phyloP scores from a whole-genome alignment of 306 rosid species.

The Glycine latifolia region DNA sequence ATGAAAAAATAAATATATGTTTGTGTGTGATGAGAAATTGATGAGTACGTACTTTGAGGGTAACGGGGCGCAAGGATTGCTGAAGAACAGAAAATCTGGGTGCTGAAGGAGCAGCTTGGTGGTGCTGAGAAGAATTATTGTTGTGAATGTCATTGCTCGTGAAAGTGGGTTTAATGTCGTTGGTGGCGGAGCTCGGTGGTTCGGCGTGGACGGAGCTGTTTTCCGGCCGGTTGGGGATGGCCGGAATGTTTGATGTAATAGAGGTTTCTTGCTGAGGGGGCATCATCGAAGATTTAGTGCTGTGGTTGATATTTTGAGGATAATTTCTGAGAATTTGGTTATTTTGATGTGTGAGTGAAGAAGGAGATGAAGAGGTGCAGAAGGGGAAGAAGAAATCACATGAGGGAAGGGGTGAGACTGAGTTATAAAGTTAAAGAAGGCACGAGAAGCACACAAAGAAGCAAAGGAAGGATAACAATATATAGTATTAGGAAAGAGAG shows the following conservation, averaged over 20 bases:
- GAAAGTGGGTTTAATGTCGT: neutral
- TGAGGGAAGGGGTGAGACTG: neutral
- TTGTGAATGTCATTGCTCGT: conserved; percentile 8
- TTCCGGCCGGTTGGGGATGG: conserved; percentile 46
- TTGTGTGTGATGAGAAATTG: neutral
- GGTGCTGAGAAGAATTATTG: conserved; percentile 37
- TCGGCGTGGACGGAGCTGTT: conserved; percentile 62
- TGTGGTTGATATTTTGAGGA: neutral
- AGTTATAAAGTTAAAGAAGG: conserved; percentile 3
- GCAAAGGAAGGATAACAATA: conserved; percentile 18
- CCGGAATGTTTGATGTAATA: conserved; percentile 41
- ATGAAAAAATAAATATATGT: neutral
- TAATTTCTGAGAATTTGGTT: neutral
- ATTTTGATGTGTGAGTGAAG: neutral
- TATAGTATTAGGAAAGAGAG: conserved; percentile 27
- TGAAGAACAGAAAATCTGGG: conserved; percentile 49
- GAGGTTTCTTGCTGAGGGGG: conserved; percentile 66
- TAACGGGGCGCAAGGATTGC: conserved; percentile 59
- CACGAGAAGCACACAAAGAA: conserved; percentile 31
- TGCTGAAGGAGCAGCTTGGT: conserved; percentile 47
- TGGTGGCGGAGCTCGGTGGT: conserved; percentile 36
- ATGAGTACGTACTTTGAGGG: conserved; percentile 65
- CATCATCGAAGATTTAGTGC: conserved; percentile 51
- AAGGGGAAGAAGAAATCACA: neutral
- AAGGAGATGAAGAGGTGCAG: neutral